phyloP scores from a whole-genome alignment of 495 filamentous ascomycete species.

The Staphylotrichum longicolle region DNA sequence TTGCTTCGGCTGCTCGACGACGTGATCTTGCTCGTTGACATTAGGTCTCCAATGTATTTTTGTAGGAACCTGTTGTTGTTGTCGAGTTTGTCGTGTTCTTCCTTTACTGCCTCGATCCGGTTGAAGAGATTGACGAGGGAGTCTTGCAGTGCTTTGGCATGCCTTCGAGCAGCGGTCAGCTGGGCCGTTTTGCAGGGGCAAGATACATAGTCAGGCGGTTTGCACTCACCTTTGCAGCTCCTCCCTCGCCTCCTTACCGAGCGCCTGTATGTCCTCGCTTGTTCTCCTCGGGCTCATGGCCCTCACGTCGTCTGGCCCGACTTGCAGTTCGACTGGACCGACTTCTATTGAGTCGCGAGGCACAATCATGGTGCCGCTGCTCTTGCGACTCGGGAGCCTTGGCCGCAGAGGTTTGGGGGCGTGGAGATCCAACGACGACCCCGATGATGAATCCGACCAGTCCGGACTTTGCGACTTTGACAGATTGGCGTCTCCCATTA shows the following conservation, averaged over 20 bases:
- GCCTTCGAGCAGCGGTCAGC: constrained; percentile 51
- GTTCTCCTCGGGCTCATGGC: constrained; percentile 93
- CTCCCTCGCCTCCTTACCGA: constrained; percentile 73
- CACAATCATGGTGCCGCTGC: constrained; percentile 77
- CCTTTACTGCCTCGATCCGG: constrained; percentile 88
- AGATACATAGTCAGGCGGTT: constrained; percentile 41
- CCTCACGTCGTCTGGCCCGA: constrained; percentile 81
- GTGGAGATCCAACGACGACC: constrained; percentile 43
- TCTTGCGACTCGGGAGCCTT: constrained; percentile 61
- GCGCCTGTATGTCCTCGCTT: constrained; percentile 79
- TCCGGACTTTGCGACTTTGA: constrained; percentile 23
- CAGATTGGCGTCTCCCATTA: constrained; percentile 31
- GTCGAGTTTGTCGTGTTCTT: constrained; percentile 92
- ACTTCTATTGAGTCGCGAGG: constrained; percentile 68
- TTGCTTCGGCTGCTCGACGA: constrained; percentile 55
- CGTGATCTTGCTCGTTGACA: constrained; percentile 79
- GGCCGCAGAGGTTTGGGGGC: constrained; percentile 49
- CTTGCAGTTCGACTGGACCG: constrained; percentile 60
- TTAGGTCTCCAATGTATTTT: constrained; percentile 80
- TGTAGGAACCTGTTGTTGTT: constrained; percentile 92
- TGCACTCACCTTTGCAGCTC: constrained; percentile 57
- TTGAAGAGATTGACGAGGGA: constrained; percentile 85
- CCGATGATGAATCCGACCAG: constrained; percentile 41
- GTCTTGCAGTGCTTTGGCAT: constrained; percentile 82
- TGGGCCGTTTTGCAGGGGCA: background rate